These are phyloP conservation scores for Wallemia hederae DNA, from an alignment of 1,284 basidiomycete genomes.

Conservation along the genomic window DNA sequence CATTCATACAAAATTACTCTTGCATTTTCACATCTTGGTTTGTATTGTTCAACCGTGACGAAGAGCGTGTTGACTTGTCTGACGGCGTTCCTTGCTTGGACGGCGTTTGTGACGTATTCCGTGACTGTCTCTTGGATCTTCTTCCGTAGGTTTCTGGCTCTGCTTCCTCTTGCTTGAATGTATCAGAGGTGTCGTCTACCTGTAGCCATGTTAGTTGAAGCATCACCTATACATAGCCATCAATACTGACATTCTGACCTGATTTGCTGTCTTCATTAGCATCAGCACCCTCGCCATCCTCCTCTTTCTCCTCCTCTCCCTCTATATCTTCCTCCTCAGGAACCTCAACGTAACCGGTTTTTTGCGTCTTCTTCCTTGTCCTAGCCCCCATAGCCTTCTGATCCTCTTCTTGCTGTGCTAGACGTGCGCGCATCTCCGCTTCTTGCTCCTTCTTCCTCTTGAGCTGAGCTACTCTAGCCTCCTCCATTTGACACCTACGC, in stretches of 20 bases:
- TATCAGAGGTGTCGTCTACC: not conserved
- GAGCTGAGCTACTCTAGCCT: not conserved
- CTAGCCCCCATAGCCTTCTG: not conserved
- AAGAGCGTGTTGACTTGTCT: not conserved
- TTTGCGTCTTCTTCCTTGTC: not conserved
- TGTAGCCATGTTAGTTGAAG: not conserved
- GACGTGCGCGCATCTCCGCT: not conserved
- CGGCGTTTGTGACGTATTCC: not conserved
- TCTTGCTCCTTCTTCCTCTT: not conserved
- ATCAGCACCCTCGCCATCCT: not conserved
- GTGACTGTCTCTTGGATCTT: not conserved
- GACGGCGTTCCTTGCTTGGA: not conserved
- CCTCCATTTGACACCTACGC: not conserved
- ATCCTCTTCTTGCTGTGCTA: not conserved
- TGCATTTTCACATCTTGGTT: too few species aligned
- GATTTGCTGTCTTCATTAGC: not conserved
- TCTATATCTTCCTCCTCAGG: not conserved
- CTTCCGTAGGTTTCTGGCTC: not conserved
- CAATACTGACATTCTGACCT: too few species aligned
- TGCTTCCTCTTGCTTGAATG: not conserved
- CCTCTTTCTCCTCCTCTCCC: not conserved
- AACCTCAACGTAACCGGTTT: not conserved
- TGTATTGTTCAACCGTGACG: not conserved
- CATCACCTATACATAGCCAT: too few species aligned
- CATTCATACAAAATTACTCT: not conserved